Evolutionary conservation across 2,329 filamentous ascomycete species (phyloP).

Genomic region (Fusarium decemcellulare): DNA sequence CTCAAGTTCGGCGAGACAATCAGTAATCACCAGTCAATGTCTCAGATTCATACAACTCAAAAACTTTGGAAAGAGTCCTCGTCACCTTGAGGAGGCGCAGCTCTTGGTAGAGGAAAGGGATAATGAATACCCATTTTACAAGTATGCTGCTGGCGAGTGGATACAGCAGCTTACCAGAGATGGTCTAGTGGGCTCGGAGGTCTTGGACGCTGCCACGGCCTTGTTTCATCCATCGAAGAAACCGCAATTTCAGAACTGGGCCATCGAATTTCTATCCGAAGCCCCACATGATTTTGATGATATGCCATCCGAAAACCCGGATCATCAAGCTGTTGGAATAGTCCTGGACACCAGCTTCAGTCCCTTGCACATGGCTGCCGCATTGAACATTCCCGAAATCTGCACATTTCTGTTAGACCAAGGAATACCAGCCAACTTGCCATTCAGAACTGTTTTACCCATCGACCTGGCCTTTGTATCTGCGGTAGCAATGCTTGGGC

Average conservation of each 20-base stretch:
- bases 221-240: conserved; percentile 9
- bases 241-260: conserved; percentile 5
- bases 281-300: too few species aligned
- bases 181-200: accelerated
- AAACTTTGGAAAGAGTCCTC: not conserved
- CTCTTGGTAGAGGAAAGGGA: not conserved
- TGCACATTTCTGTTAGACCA: not conserved
- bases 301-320: not conserved
- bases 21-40: conserved; percentile 1
- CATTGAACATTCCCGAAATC: conserved; percentile 14
- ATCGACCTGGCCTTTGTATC: conserved; percentile 6
- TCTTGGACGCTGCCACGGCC: not conserved
- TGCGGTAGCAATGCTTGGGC: not conserved
- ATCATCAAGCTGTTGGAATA: not conserved
- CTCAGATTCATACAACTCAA: conserved; percentile 12
- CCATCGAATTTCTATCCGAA: not conserved
- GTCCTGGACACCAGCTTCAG: not conserved
- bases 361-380: conserved; percentile 23
- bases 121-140: conserved; percentile 5
- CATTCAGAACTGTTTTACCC: not conserved
- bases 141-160: conserved; percentile 4
- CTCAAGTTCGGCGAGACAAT: accelerated
- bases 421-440: accelerated
- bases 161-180: not conserved
- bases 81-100: not conserved